Conservation (phyloP, 106 monocot genomes). For the Chionographis japonica region DNA sequence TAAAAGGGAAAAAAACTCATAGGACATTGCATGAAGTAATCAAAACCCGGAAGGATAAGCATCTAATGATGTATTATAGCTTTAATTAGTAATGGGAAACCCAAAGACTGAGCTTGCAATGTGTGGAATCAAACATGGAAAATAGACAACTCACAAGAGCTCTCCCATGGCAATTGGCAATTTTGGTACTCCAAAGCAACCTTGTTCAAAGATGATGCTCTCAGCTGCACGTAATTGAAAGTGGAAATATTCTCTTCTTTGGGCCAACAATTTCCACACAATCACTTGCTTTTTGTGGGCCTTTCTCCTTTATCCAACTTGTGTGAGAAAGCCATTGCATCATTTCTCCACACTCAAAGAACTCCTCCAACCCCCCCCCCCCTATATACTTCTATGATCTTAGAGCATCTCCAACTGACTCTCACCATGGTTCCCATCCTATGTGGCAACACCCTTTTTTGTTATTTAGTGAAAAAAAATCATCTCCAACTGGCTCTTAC, state of each 20-base stretch:
- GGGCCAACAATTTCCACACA: conserved; percentile 17
- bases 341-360: conserved; percentile 21
- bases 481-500: too few relatives aligned
- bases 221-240: not conserved
- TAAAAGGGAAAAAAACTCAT: too few relatives aligned
- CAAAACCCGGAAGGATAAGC: not conserved
- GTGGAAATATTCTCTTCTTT: conserved; percentile 10
- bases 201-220: conserved; percentile 38
- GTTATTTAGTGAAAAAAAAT: too few relatives aligned
- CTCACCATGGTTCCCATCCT: too few relatives aligned
- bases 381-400: too few relatives aligned
- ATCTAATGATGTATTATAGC: too few relatives aligned
- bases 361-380: not conserved
- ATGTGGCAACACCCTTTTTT: too few relatives aligned
- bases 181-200: conserved; percentile 15
- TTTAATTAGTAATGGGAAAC: too few relatives aligned
- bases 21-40: not conserved
- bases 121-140: not conserved
- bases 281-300: conserved; percentile 3
- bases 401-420: too few relatives aligned
- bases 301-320: not conserved
- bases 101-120: too few relatives aligned
- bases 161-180: not conserved
- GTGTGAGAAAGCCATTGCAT: not conserved
- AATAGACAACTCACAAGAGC: not conserved